These are phyloP conservation scores for Diutina ranongensis DNA, from an alignment of 1,139 yeast species.

Conservation along the genomic window DNA sequence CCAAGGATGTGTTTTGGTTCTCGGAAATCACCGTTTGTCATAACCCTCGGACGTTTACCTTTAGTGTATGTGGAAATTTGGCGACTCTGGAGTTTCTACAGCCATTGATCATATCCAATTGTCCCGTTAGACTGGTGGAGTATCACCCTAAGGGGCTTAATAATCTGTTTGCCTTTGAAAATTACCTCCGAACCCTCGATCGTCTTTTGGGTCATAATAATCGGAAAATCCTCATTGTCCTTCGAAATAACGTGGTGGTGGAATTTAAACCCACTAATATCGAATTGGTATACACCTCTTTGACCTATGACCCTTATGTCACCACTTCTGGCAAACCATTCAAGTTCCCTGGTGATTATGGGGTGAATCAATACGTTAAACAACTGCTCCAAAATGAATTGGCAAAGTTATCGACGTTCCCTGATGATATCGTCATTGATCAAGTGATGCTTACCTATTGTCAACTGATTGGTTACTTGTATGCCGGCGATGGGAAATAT, in stretches of 20 bases:
- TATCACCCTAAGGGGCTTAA: slow-evolving; percentile 5
- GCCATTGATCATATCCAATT: slow-evolving; percentile 2
- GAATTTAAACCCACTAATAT: background rate
- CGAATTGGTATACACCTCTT: background rate
- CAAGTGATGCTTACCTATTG: background rate
- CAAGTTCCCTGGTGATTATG: slow-evolving; percentile 4
- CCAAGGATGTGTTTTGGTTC: slow-evolving; percentile 4
- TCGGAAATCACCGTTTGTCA: slow-evolving; percentile 1
- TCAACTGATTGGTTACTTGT: background rate
- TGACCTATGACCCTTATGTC: background rate
- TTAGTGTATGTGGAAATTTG: background rate
- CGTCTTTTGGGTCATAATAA: background rate
- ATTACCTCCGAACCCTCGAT: background rate
- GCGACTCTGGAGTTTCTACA: slow-evolving; percentile 1
- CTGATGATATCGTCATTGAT: slow-evolving; percentile 1
- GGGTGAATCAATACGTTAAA: background rate
- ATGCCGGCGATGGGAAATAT: background rate
- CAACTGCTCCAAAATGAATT: background rate
- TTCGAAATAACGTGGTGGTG: background rate
- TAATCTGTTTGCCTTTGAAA: background rate
- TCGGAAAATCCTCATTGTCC: background rate
- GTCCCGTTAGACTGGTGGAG: slow-evolving; percentile 1
- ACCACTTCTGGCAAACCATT: background rate
- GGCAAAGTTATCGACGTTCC: background rate
- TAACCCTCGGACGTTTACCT: slow-evolving; percentile 1